Conservation (phyloP, 129 eudicot species). For the Saussurea involucrata region DNA sequence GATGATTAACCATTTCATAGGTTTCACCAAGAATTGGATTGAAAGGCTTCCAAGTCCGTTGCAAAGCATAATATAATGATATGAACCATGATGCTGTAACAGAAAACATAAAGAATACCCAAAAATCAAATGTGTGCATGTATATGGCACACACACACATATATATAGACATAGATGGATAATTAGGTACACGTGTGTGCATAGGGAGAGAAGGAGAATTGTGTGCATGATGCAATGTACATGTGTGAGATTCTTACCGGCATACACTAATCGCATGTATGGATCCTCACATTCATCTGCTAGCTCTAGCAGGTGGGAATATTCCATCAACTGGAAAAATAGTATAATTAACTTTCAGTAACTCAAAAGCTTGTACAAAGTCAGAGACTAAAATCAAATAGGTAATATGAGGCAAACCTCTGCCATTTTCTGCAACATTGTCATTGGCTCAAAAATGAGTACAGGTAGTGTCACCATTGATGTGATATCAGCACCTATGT, state of each 20-base stretch:
- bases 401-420: conserved; percentile 57
- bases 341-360: not conserved
- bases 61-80: conserved; percentile 77
- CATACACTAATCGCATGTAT: conserved; percentile 87
- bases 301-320: conserved; percentile 64
- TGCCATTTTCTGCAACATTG: conserved; percentile 97
- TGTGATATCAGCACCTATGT: conserved; percentile 86
- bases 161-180: not conserved
- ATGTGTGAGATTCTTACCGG: conserved; percentile 36
- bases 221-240: not conserved
- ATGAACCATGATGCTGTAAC: conserved; percentile 78
- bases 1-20: conserved; percentile 86
- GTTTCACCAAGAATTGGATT: conserved; percentile 99
- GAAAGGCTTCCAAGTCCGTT: conserved; percentile 98
- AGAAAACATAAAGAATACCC: conserved; percentile 2
- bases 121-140: conserved; percentile 10
- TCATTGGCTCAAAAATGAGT: conserved; percentile 95
- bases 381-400: not conserved
- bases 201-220: not conserved
- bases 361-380: not conserved
- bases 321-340: conserved; percentile 78
- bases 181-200: not conserved
- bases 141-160: not conserved
- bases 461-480: conserved; percentile 97
- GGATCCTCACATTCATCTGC: conserved; percentile 98